phyloP scores from a whole-genome alignment of 345 rosid genomes.

The Syzygium grande region DNA sequence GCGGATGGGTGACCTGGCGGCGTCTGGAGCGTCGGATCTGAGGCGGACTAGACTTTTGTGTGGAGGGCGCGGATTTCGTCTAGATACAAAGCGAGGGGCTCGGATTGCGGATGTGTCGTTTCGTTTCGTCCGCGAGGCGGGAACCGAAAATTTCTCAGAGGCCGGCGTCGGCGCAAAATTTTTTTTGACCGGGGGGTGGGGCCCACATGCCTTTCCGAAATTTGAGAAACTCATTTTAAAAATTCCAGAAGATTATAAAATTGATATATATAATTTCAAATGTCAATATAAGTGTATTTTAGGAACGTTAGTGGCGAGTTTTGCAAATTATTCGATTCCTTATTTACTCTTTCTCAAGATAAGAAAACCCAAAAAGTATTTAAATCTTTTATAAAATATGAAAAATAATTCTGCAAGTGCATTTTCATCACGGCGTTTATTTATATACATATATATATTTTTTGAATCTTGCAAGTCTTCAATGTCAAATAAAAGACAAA shows the following conservation, averaged over 20 bases:
- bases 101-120: neutral
- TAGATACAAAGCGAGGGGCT: neutral
- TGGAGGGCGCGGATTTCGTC: neutral
- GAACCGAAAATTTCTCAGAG: neutral
- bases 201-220: neutral
- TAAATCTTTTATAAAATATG: too few relatives aligned
- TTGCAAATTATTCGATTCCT: neutral
- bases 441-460: too few relatives aligned
- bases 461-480: too few relatives aligned
- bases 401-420: too few relatives aligned
- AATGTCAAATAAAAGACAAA: too few relatives aligned
- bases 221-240: neutral
- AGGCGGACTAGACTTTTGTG: neutral
- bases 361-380: too few relatives aligned
- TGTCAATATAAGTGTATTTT: neutral
- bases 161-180: neutral
- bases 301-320: neutral
- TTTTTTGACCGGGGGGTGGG: neutral
- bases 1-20: conserved; percentile 2
- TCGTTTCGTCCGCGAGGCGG: neutral
- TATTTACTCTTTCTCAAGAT: too few relatives aligned
- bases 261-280: too few relatives aligned
- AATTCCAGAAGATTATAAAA: neutral
- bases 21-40: neutral
- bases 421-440: too few relatives aligned